Evolutionary conservation across 2,329 filamentous ascomycete species (phyloP).

Genomic region (Thermochaetoides dissita): DNA sequence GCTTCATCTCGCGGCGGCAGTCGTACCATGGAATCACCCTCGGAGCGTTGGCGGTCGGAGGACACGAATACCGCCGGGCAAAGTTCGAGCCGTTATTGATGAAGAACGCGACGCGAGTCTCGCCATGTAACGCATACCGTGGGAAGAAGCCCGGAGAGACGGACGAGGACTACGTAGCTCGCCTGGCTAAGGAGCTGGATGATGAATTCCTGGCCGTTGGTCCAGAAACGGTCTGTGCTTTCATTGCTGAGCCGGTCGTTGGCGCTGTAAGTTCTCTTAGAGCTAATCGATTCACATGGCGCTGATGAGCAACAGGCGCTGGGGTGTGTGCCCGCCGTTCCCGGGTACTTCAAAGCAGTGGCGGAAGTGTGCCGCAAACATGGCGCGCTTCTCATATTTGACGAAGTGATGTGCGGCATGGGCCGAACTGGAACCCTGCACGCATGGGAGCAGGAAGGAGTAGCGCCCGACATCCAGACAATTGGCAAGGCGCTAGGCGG

Average conservation of each 20-base stretch:
- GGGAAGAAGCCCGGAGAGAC: constrained; percentile 37
- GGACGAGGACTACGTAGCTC: constrained; percentile 42
- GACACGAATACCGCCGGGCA: constrained; percentile 44
- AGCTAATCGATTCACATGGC: neutral
- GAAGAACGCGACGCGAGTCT: constrained; percentile 44
- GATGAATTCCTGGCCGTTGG: constrained; percentile 50
- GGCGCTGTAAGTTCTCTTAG: constrained; percentile 43
- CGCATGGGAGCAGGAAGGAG: constrained; percentile 48
- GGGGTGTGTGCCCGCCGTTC: constrained; percentile 35
- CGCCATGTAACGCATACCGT: constrained; percentile 53
- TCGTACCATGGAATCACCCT: constrained; percentile 64
- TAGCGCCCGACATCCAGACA: constrained; percentile 46
- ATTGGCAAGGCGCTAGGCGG: constrained; percentile 49
- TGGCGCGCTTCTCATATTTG: constrained; percentile 40
- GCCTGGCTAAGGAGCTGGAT: constrained; percentile 52
- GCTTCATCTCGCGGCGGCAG: constrained; percentile 52
- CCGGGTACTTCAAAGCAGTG: constrained; percentile 41
- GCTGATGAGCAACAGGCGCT: constrained; percentile 24
- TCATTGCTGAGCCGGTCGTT: constrained; percentile 60
- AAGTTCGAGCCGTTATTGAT: constrained; percentile 50
- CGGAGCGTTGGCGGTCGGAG: constrained; percentile 50
- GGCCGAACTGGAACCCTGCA: constrained; percentile 48
- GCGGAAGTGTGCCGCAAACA: constrained; percentile 39
- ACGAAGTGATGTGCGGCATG: constrained; percentile 56
- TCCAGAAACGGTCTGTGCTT: constrained; percentile 52